phyloP scores from a whole-genome alignment of 2,329 filamentous ascomycete species.

The Fusarium temperatum region DNA sequence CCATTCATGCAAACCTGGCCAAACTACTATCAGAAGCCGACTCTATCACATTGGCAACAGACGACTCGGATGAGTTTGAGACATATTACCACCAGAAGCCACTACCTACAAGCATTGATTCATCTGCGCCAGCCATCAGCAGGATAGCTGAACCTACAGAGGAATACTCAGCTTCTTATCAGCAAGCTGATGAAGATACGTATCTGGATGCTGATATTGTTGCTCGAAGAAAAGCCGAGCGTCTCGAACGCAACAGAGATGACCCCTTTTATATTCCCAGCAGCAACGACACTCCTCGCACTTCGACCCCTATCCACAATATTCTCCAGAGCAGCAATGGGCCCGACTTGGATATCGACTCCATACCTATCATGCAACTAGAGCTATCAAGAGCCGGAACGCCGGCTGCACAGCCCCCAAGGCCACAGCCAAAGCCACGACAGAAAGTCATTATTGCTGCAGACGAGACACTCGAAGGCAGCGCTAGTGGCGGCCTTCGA shows the following conservation, averaged over 20 bases:
- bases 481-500: slow-evolving; percentile 56
- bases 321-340: slow-evolving; percentile 78
- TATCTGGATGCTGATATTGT: slow-evolving; percentile 78
- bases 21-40: slow-evolving; percentile 71
- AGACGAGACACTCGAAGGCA: slow-evolving; percentile 75
- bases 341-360: slow-evolving; percentile 86
- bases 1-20: slow-evolving; percentile 80
- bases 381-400: slow-evolving; percentile 69
- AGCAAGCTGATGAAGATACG: slow-evolving; percentile 68
- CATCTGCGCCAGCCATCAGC: slow-evolving; percentile 62
- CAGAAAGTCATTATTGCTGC: slow-evolving; percentile 74
- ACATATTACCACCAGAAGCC: slow-evolving; percentile 69
- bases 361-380: slow-evolving; percentile 95
- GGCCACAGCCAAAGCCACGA: slow-evolving; percentile 54
- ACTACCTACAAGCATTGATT: slow-evolving; percentile 60
- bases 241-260: slow-evolving; percentile 84
- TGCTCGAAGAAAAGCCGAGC: slow-evolving; percentile 78
- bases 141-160: slow-evolving; percentile 62
- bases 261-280: slow-evolving; percentile 92
- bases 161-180: slow-evolving; percentile 63
- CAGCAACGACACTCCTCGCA: slow-evolving; percentile 63
- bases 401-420: slow-evolving; percentile 45
- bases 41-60: slow-evolving; percentile 56
- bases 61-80: slow-evolving; percentile 73
- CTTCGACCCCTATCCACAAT: slow-evolving; percentile 80